Base-by-base conservation (phyloP, 306 rosid genomes). In the Luffa aegyptiaca region DNA sequence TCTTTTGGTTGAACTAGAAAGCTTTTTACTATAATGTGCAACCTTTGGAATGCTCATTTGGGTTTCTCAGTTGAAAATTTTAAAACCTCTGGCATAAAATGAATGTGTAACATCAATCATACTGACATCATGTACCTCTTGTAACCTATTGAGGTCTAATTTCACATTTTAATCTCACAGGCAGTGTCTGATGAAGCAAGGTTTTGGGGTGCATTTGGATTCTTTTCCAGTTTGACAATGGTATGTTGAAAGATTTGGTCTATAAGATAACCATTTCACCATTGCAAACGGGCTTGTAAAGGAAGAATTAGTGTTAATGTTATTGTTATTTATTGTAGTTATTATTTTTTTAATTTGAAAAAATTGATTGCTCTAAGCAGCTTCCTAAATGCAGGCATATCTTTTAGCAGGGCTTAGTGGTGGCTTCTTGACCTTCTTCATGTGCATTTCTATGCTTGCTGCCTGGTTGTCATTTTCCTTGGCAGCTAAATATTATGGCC, bases 131-230 rank as follows among this genome's bases (percentile, higher is more conserved):
- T 8, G 5, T 44, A 12, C 44, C 56, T 41, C 26, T 5, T 77
- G 10, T 46, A 10, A 31, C 73, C 71, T 4, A 69, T 37, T 58
- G 79, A 82, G 37, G 46, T 66, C 51, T 85, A 48, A 78, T 82
- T 36, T 80, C 64, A 83, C 39, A 59, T 81, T 4, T 85, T 57
- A 88, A 83, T 76, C 69, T 80, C 84, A 83, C 90, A 96, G 99
- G 92, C 82, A 72, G 79, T 87, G 80, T 86, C 86, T 46, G 92
- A 90, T 80, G 98, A 91, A 87, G 96, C 97, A 62, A 88, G 93
- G 83, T 96, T 96, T 77, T 96, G 97, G 97, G 98, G 99, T 84
- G 93, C 97, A 73, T 93, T 93, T 86, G 99, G 97, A 51, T 89
- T 90, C 77, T 89, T 90, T 78, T 92, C 99, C 64, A 42, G 83